phyloP scores from a whole-genome alignment of 108 stramenopile species.

The Fragilariopsis cylindrus region DNA sequence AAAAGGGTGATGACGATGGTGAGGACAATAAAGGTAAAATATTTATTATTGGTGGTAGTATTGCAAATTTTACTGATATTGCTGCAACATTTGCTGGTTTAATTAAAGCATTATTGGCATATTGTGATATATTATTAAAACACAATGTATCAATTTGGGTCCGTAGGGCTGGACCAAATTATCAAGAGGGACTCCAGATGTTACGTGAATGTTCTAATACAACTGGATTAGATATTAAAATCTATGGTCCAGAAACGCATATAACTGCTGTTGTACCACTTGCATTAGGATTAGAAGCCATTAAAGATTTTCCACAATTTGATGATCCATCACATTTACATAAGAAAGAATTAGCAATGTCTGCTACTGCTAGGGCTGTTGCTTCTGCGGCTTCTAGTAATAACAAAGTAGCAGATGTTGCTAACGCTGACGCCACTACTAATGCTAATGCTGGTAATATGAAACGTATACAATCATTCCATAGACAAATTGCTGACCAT shows the following conservation, averaged over 20 bases:
- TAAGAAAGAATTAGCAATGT: slow-evolving; percentile 8
- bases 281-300: slow-evolving; percentile 66
- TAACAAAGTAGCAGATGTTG: not conserved
- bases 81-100: slow-evolving; percentile 94
- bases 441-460: not conserved
- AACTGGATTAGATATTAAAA: slow-evolving; percentile 76
- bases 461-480: slow-evolving; percentile 18
- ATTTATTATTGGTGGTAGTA: slow-evolving; percentile 90
- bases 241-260: slow-evolving; percentile 91
- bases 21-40: slow-evolving; percentile 66
- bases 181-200: slow-evolving; percentile 85
- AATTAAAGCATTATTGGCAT: slow-evolving; percentile 76
- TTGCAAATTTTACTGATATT: slow-evolving; percentile 94
- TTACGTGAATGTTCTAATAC: slow-evolving; percentile 67
- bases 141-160: slow-evolving; percentile 82
- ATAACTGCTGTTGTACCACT: slow-evolving; percentile 86
- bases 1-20: not conserved
- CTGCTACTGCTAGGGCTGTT: not conserved
- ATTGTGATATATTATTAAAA: slow-evolving; percentile 63
- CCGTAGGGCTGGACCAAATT: slow-evolving; percentile 90
- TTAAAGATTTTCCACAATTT: slow-evolving; percentile 69
- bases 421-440: not conserved
- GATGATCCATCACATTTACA: slow-evolving; percentile 43
- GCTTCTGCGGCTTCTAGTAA: not conserved
- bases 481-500: slow-evolving; percentile 45